Base-by-base conservation (phyloP, 257 asterid genomes). In the Asclepias syriaca region DNA sequence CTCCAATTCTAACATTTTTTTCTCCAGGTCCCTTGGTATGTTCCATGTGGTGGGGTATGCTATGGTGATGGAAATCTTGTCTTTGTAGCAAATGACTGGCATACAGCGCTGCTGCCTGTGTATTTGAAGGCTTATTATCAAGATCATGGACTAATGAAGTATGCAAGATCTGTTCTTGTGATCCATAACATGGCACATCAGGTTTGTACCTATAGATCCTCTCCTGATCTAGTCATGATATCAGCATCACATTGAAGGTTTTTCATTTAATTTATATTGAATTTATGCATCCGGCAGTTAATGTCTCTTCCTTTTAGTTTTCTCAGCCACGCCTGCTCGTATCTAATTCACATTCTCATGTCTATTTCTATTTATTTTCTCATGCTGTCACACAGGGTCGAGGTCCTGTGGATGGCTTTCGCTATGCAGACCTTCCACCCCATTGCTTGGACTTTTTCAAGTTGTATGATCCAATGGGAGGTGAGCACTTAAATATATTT, bases 121-220 rank as follows among this genome's bases (percentile, higher is more conserved):
- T 95, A 95, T 78, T 92, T 95, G 40, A 95, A 92, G 81, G 99
- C 99, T 70, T 88, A 95, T 80, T 95, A 90, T 74, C 95, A 92
- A 4, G 98, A 95, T 84, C 81, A 95, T 12, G 98, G 98, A 75
- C 60, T 92, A 59, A 95, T 95, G 99, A 70, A 81, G 75, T 95
- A 87, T 49, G 68, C 99, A 18, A 84, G 99, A 84, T 91, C 98
- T 1, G 85, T 92, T 79, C 91, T 95, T 24, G 98, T 95, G 66
- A 92, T 95, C 78, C 99, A 95, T 74, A 95, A 95, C 85, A 87
- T 95, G 68, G 99, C 99, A 82, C 96, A 95, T 84, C 99, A 95
- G 98, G 97, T 91, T 73, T 61, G 84, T 78, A 76, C 78, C 77
- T 65, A 27, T 66, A 18, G 48, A 50, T 24, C 54, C 27, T 60